Evolutionary conservation across 345 rosid species (phyloP).

Genomic region (Sapria himalayana): DNA sequence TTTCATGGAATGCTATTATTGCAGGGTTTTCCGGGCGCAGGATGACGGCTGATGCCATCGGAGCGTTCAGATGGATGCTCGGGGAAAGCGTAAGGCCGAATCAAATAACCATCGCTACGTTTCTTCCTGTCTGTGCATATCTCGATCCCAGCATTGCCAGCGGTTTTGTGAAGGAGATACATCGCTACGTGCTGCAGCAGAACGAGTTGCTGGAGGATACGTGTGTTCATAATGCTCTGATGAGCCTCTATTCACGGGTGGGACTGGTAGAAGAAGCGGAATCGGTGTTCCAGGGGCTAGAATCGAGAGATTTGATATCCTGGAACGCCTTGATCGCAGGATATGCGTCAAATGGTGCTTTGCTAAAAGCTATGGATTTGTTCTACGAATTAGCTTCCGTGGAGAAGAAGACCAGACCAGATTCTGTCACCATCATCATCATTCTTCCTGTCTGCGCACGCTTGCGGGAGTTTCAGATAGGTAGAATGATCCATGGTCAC

Average conservation of each 20-base stretch:
- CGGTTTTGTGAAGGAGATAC: conserved; percentile 38
- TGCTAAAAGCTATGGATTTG: conserved; percentile 34
- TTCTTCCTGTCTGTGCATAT: conserved; percentile 44
- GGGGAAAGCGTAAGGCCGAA: conserved; percentile 30
- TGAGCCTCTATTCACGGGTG: conserved; percentile 48
- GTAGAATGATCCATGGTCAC: conserved; percentile 31
- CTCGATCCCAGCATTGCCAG: conserved; percentile 19
- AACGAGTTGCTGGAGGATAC: conserved; percentile 24
- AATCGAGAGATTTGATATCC: conserved; percentile 51
- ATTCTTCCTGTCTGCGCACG: conserved; percentile 57
- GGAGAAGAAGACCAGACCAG: conserved; percentile 20
- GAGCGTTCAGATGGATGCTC: conserved; percentile 38
- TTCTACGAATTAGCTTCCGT: conserved; percentile 25
- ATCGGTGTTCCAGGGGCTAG: conserved; percentile 34
- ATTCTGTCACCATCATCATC: conserved; percentile 43
- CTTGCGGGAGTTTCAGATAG: conserved; percentile 18
- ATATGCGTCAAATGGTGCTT: conserved; percentile 36
- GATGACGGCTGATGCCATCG: conserved; percentile 28
- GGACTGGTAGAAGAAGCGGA: conserved; percentile 40
- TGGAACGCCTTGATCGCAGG: conserved; percentile 78
- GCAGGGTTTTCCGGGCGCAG: conserved; percentile 68
- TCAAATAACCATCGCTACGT: conserved; percentile 30
- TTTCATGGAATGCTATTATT: conserved; percentile 80
- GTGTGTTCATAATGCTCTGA: conserved; percentile 47
- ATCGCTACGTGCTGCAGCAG: conserved; percentile 36